Evolutionary conservation across 768 basidiomycete species (phyloP), one percentile per base, ranked within the genome.

Genomic region (Phlegmacium glaucopus): DNA sequence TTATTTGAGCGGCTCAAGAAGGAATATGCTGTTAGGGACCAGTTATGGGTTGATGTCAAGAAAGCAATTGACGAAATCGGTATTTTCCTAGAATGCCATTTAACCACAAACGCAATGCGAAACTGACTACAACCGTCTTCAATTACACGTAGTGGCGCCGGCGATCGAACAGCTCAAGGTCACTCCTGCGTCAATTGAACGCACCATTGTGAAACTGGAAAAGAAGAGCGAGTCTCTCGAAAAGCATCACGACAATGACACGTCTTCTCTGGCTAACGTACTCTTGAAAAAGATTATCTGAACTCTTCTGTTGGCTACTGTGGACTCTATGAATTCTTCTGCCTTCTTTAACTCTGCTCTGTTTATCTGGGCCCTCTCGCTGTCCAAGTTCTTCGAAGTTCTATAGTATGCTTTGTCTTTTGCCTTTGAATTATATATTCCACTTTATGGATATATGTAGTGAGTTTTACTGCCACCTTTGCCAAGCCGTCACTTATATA

Each of bases 241-340:
- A 30, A 72, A 22, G 22, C 22, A 22, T 3, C 2, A 22, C 5
- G 22, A 22, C 22, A 22, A 22, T 22, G 22, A 22, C 22, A 22
- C 22, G 95, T 98, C 18, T 72, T 87, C 46, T 94, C 94, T 4
- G 96, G 96, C 16, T 92, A 94, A 18, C 80, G 87, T 61, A 98
- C 95, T 5, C 74, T 99, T 54, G 98, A 98, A 69, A 96, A 98
- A 59, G 95, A 22, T 22, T 5, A 22, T 22, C 22, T 22, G 22
- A 22, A 22, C 2, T 22, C 22, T 22, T 22, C 3, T 22, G 22
- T n/a, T n/a, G n/a, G n/a, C n/a, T n/a, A n/a, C n/a, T n/a, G n/a
- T n/a, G n/a, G n/a, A n/a, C n/a, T n/a, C n/a, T n/a, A n/a, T n/a
- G n/a, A n/a, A n/a, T n/a, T n/a, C n/a, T 22, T 22, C 3, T 22